Base-by-base conservation (phyloP, 257 asterid genomes). In the Lantana camara region DNA sequence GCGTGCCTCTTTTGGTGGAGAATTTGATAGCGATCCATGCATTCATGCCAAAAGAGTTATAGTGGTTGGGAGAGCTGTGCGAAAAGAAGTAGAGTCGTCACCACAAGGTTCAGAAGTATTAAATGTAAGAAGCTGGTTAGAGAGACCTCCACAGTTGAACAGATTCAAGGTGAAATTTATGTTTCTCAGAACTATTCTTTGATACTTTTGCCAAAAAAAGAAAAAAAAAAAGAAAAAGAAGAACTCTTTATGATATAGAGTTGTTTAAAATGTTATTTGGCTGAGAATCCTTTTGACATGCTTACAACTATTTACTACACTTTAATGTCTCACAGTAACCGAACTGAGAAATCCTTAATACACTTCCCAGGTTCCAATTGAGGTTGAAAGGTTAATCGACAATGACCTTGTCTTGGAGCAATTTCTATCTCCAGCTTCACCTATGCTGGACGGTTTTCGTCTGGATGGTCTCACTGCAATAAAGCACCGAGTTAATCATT, bases 361-460 rank as follows among this genome's bases (percentile, higher is more conserved):
- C 44, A 67, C 35, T 52, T 73, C 71, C 70, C 87, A 94, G 99
- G 89, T 94, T 70, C 99, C 99, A 35, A 60, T 90, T 77, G 97
- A 94, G 85, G 89, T 75, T 50, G 99, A 94, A 79, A 87, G 96
- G 76, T 63, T 82, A 76, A 67, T 76, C 4, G 83, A 77, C 68
- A 79, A 81, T 64, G 97, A 88, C 74, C 96, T 90, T 80, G 88
- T 88, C 61, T 74, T 94, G 70, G 99, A 94, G 73, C 99, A 87
- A 74, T 94, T 77, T 69, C 68, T 88, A 29, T 72, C 95, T 56
- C 89, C 92, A 20, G 83, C 79, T 78, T 85, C 97, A 60, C 99
- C 96, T 63, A 78, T 77, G 82, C 71, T 90, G 79, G 92, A 95
- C 60, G 99, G 99, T 56, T 94, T 94, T 79, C 99, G 96, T 42